Conservation (phyloP, 2,329 filamentous ascomycete species). For the Fusarium penzigii region DNA sequence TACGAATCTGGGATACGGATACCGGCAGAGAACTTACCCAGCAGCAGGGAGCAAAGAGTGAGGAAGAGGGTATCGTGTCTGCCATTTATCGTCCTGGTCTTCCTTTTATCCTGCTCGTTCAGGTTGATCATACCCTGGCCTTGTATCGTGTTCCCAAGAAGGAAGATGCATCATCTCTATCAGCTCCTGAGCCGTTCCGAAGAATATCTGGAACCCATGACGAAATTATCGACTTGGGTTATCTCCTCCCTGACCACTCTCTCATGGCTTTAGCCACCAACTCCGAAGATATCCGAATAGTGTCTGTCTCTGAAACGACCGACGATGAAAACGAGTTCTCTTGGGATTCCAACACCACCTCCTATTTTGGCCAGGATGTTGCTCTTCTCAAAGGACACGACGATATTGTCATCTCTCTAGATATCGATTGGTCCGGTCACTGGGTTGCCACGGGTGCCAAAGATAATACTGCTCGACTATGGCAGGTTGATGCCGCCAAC, state of each 20-base stretch:
- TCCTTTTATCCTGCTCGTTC: conserved; percentile 75
- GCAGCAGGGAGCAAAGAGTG: conserved; percentile 64
- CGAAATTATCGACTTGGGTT: conserved; percentile 93
- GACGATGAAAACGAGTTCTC: conserved; percentile 18
- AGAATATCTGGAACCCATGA: conserved; percentile 96
- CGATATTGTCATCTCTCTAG: conserved; percentile 93
- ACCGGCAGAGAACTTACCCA: conserved; percentile 77
- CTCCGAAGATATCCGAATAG: conserved; percentile 85
- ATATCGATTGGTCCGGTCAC: conserved; percentile 94
- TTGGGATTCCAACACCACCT: conserved; percentile 32
- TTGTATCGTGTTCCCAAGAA: conserved; percentile 60
- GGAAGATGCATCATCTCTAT: conserved; percentile 35
- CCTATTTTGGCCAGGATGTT: conserved; percentile 88
- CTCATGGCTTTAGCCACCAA: conserved; percentile 91
- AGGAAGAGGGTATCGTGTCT: conserved; percentile 69
- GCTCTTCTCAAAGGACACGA: conserved; percentile 85
- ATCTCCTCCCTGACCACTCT: conserved; percentile 77
- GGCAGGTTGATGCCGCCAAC: conserved; percentile 78
- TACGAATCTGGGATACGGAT: conserved; percentile 82
- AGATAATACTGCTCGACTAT: conserved; percentile 90
- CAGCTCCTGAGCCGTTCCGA: conserved; percentile 57
- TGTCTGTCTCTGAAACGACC: conserved; percentile 62
- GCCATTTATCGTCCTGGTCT: conserved; percentile 66
- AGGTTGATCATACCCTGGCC: conserved; percentile 85
- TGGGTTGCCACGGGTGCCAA: conserved; percentile 97